Evolutionary conservation across 2,329 filamentous ascomycete species (phyloP).

Genomic region (Microdochium nivale): DNA sequence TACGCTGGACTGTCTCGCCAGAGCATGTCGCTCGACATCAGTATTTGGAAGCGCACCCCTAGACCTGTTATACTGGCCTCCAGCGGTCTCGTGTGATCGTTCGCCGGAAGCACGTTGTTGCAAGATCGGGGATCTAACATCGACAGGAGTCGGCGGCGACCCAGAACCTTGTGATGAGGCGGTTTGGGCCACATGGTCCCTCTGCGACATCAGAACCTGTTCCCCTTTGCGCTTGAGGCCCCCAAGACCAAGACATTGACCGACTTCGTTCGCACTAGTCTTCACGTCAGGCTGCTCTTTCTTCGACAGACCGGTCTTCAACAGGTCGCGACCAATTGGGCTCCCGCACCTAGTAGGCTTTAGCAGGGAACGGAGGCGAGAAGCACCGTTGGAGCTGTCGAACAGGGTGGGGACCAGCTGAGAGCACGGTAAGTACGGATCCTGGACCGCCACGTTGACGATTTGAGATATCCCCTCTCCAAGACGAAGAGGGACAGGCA

Average conservation of each 20-base stretch:
- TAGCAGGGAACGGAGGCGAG: neutral
- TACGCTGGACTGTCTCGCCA: constrained; percentile 27
- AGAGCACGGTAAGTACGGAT: constrained; percentile 16
- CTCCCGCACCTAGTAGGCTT: neutral
- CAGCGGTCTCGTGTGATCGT: neutral
- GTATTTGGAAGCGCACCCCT: neutral
- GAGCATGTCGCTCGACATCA: constrained; percentile 14
- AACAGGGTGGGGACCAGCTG: constrained; percentile 18
- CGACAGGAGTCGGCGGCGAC: constrained; percentile 29
- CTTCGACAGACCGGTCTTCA: neutral
- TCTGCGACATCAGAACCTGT: constrained; percentile 57
- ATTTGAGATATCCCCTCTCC: neutral
- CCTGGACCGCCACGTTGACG: constrained; percentile 31
- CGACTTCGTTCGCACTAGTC: constrained; percentile 18
- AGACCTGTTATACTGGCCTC: neutral
- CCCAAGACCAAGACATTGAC: constrained; percentile 51
- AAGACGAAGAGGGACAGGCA: neutral
- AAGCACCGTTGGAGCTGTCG: constrained; percentile 18
- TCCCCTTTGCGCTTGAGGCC: constrained; percentile 44
- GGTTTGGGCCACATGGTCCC: constrained; percentile 46
- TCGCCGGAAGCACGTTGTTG: neutral
- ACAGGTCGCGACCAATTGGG: neutral
- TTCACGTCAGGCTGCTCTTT: constrained; percentile 16
- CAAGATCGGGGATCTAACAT: neutral
- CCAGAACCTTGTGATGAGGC: constrained; percentile 40